These are phyloP conservation scores for Trametes gibbosa DNA, from an alignment of 768 basidiomycete genomes.

Conservation along the genomic window DNA sequence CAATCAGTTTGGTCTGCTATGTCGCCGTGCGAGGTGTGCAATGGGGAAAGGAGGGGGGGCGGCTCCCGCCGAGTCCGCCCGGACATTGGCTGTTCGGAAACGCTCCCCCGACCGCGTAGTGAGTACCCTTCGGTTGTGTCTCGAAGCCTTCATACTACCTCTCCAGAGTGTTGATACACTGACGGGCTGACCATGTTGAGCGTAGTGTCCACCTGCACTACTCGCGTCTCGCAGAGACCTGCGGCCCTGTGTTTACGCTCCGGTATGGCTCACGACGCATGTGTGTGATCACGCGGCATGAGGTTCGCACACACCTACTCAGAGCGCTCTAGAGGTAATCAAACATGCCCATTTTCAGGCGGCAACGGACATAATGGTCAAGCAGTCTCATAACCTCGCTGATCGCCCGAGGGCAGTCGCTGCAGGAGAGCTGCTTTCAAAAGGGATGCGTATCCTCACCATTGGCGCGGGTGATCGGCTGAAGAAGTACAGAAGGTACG, in stretches of 20 bases:
- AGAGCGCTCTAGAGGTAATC: too few relatives aligned
- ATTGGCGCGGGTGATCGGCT: constrained; percentile 30
- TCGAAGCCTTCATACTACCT: neutral
- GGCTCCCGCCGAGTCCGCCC: constrained; percentile 21
- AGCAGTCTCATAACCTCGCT: constrained; percentile 33
- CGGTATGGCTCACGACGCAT: constrained; percentile 44
- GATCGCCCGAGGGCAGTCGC: constrained; percentile 38
- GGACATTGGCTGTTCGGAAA: constrained; percentile 23
- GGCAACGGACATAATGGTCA: constrained; percentile 40
- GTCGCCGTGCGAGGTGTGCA: neutral
- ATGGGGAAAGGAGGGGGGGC: neutral
- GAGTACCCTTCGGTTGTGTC: neutral
- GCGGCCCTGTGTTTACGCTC: constrained; percentile 60
- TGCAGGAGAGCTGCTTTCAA: constrained; percentile 34
- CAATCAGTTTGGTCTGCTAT: neutral
- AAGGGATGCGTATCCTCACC: constrained; percentile 32
- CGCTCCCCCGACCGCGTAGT: constrained; percentile 10
- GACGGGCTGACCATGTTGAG: neutral
- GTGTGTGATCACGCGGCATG: constrained; percentile 44
- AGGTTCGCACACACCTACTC: constrained; percentile 5
- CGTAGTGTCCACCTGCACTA: constrained; percentile 9
- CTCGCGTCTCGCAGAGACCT: constrained; percentile 57
- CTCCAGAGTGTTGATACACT: neutral
- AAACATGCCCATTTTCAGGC: constrained; percentile 23
- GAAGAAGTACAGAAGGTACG: constrained; percentile 23